Base-by-base conservation (phyloP, 75 land plant species). In the Cryptomeria japonica region DNA sequence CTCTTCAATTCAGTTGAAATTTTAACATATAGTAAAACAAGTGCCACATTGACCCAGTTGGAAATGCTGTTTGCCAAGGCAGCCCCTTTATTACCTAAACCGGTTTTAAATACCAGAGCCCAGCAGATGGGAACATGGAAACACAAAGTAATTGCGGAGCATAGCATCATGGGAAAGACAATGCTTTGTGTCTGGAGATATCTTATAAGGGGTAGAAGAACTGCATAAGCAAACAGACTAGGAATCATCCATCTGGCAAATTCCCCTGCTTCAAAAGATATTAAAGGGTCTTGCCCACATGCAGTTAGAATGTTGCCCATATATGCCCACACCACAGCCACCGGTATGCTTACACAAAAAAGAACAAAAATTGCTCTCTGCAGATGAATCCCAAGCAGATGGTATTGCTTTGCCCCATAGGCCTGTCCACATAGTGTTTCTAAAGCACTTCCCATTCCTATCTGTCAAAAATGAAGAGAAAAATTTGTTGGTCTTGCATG, bases 341-440 rank as follows among this genome's bases (percentile, higher is more conserved):
- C 80, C 41, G 95, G 96, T 42, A 96, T 86, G 94, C 93, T 87
- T 0, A 87, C 89, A 84, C 93, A 78, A 70, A 47, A n/a, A 16
- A 97, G 93, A 14, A 93, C 89, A 64, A 95, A 42, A 84, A 94
- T 93, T 2, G 94, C 97, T 86, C 95, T 91, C 68, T 97, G 99
- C 87, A 92, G 84, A 70, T 91, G 92, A 41, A 97, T 90, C 0
- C 99, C 95, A 2, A 95, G 92, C 92, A 93, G 86, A 84, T 93
- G 92, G 83, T 95, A 93, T 85, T 96, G 97, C 72, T 92, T 92
- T 86, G 99, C 99, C 73, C 99, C 99, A 88, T 86, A 96, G 11
- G 99, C 94, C 86, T 96, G 99, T 6, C 97, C 99, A 70, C 97
- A 96, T 12, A 97, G 89, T 16, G 99, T 97, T 58, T 96, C 97